Percentiles rank a stretch among this genome's conserved stretches.
Conservation (phyloP, 2,329 filamentous ascomycete species). For the Aspergillus unguis region DNA sequence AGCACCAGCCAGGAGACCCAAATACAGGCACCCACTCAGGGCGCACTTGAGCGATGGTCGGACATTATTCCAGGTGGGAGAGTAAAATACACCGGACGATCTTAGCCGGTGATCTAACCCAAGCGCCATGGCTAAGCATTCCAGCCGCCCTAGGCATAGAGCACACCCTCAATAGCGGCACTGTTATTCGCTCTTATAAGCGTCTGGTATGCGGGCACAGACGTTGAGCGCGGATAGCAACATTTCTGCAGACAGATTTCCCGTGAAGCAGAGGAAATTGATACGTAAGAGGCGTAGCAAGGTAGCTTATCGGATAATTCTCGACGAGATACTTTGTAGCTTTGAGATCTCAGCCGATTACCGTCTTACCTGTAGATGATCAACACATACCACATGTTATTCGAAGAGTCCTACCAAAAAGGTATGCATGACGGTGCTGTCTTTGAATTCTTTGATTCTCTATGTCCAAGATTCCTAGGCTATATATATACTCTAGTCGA, state of each 20-base stretch:
- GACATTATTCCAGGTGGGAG: background rate
- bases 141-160: constrained; percentile 8
- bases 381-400: background rate
- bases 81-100: constrained; percentile 5
- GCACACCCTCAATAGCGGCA: constrained; percentile 1
- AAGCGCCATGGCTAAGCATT: constrained; percentile 9
- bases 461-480: constrained; percentile 1
- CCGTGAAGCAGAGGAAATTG: background rate
- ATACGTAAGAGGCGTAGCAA: background rate
- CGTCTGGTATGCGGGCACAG: constrained; percentile 15
- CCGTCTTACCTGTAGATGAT: background rate
- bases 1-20: background rate
- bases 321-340: background rate
- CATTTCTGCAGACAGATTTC: background rate
- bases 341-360: background rate
- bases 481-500: constrained; percentile 20
- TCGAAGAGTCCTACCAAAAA: background rate
- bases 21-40: constrained; percentile 1
- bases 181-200: constrained; percentile 4
- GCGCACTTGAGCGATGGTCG: constrained; percentile 3
- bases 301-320: background rate
- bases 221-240: background rate
- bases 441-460: background rate
- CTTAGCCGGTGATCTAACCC: background rate
- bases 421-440: background rate